These are phyloP conservation scores for Penicillium sp. DNA, from an alignment of 2,329 filamentous ascomycete species.

Conservation along the genomic window DNA sequence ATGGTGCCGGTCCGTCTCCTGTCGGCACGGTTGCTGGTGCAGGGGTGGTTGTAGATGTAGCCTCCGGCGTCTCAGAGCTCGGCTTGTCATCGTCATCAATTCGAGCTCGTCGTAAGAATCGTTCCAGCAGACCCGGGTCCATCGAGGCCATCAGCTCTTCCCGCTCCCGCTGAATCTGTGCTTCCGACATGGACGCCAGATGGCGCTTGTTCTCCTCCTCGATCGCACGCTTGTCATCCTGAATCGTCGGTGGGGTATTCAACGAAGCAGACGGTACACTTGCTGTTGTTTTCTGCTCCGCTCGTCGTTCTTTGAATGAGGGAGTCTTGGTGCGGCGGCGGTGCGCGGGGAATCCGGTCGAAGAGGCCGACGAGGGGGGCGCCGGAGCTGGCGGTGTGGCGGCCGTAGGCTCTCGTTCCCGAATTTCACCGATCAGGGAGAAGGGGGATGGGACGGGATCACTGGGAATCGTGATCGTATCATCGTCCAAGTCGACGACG, in stretches of 20 bases:
- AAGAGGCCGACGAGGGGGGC: slow-evolving; percentile 53
- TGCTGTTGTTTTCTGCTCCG: slow-evolving; percentile 28
- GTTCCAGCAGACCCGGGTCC: slow-evolving; percentile 74
- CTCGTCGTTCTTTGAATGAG: slow-evolving; percentile 74
- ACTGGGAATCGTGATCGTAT: slow-evolving; percentile 29
- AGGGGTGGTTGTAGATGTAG: not conserved
- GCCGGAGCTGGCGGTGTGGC: slow-evolving; percentile 52
- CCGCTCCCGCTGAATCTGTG: slow-evolving; percentile 79
- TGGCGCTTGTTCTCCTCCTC: slow-evolving; percentile 78
- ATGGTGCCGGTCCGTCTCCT: slow-evolving; percentile 4
- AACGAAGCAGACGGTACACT: not conserved
- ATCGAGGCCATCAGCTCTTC: slow-evolving; percentile 78
- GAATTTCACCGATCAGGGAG: slow-evolving; percentile 70
- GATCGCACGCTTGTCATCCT: slow-evolving; percentile 70
- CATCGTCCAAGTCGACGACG: slow-evolving; percentile 61
- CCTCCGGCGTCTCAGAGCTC: not conserved
- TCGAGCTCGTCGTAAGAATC: slow-evolving; percentile 74
- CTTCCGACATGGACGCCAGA: slow-evolving; percentile 75
- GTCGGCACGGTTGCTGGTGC: slow-evolving; percentile 10
- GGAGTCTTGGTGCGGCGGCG: slow-evolving; percentile 75
- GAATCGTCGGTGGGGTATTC: slow-evolving; percentile 10
- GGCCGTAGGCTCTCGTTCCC: slow-evolving; percentile 68
- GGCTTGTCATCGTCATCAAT: slow-evolving; percentile 64
- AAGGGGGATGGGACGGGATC: slow-evolving; percentile 29
- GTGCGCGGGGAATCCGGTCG: slow-evolving; percentile 85